Percentiles rank a stretch among this genome's conserved stretches.
Conservation (phyloP, 192 early-diverging fungal genomes). For the Gorgonomyces haynaldii region DNA sequence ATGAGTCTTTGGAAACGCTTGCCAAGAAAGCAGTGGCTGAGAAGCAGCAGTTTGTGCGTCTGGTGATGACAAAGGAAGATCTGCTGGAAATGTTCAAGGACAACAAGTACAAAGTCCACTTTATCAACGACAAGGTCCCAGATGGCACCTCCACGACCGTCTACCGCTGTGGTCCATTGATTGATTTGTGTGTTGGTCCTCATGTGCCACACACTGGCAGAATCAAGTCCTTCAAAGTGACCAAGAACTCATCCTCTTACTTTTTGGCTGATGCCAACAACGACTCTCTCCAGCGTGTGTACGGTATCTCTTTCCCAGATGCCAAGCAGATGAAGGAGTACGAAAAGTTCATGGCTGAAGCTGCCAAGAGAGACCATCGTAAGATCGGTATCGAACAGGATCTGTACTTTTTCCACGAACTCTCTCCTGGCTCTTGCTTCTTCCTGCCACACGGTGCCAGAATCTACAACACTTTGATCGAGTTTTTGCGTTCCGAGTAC, state of each 20-base stretch:
- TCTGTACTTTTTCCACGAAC: constrained; percentile 95
- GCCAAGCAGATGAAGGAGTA: constrained; percentile 94
- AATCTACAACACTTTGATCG: constrained; percentile 90
- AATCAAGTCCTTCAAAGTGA: constrained; percentile 85
- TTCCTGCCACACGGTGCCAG: constrained; percentile 92
- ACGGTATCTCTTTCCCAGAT: constrained; percentile 99
- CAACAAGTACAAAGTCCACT: constrained; percentile 94
- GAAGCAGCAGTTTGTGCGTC: constrained; percentile 89
- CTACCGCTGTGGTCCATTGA: constrained; percentile 95
- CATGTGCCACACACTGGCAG: constrained; percentile 89
- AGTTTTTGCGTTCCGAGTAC: constrained; percentile 76
- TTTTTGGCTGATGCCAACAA: constrained; percentile 95
- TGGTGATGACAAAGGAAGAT: constrained; percentile 76
- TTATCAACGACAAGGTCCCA: constrained; percentile 84
- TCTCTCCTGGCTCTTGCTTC: constrained; percentile 87
- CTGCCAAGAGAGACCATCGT: constrained; percentile 90
- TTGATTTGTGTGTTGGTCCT: constrained; percentile 92
- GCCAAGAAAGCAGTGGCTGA: constrained; percentile 83
- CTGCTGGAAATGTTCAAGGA: constrained; percentile 95
- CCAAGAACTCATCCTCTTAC: constrained; percentile 97
- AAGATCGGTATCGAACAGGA: constrained; percentile 96
- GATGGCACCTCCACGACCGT: constrained; percentile 92
- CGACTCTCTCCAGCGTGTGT: constrained; percentile 96
- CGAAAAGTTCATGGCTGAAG: constrained; percentile 92
- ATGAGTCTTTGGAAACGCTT: constrained; percentile 72